phyloP scores from a whole-genome alignment of 345 rosid genomes.

The Theobroma cacao region DNA sequence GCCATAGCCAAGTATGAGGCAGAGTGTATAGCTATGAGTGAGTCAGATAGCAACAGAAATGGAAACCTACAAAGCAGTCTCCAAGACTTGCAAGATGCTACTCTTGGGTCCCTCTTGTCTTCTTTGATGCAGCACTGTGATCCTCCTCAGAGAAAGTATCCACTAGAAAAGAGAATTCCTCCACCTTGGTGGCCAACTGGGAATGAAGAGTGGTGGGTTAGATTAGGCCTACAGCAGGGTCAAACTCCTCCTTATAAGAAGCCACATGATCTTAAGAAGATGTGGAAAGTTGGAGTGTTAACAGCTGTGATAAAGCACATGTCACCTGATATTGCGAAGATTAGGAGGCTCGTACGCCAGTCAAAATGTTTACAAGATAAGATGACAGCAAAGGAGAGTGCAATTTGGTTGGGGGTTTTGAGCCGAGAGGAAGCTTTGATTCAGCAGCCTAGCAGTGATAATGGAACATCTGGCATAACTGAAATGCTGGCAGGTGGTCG shows the following conservation, averaged over 20 bases:
- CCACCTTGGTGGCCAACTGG: conserved; percentile 99
- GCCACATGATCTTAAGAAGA: conserved; percentile 97
- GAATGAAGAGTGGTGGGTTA: conserved; percentile 95
- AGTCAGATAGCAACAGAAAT: conserved; percentile 52
- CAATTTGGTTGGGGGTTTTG: conserved; percentile 93
- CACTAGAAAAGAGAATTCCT: conserved; percentile 80
- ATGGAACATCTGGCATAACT: conserved; percentile 79
- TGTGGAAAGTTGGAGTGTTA: conserved; percentile 97
- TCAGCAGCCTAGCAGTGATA: conserved; percentile 82
- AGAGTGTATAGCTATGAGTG: conserved; percentile 63
- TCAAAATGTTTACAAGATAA: conserved; percentile 99
- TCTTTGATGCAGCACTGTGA: conserved; percentile 99
- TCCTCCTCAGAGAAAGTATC: conserved; percentile 97
- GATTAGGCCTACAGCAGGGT: conserved; percentile 52
- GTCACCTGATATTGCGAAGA: conserved; percentile 96
- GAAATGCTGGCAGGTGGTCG: conserved; percentile 48
- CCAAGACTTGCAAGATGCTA: conserved; percentile 98
- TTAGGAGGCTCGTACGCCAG: conserved; percentile 85
- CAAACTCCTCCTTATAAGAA: conserved; percentile 90
- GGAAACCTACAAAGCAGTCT: conserved; percentile 64
- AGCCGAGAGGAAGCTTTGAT: conserved; percentile 76
- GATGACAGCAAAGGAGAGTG: conserved; percentile 99
- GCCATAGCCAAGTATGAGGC: conserved; percentile 83
- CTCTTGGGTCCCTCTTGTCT: conserved; percentile 87
- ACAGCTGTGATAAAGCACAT: conserved; percentile 96